Conservation (phyloP, 2,329 filamentous ascomycete species). For the Leptographium radiaticola region DNA sequence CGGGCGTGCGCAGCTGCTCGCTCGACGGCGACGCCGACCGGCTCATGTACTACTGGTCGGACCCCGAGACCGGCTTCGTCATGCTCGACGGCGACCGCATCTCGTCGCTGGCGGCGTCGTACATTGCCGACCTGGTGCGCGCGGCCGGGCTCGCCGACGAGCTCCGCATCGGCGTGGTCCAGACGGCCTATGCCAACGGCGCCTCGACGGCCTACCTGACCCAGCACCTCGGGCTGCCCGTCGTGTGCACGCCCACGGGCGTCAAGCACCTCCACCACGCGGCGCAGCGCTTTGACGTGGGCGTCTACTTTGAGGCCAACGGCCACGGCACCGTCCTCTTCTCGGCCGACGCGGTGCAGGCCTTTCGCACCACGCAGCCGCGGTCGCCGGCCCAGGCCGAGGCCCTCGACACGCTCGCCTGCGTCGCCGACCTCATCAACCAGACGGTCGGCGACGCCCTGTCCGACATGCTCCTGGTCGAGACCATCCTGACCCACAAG, state of each 20-base stretch:
- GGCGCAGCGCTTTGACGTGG: conserved; percentile 87
- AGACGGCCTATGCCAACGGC: conserved; percentile 96
- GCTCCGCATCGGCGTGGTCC: conserved; percentile 84
- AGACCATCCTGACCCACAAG: conserved; percentile 93
- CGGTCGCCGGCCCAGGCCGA: conserved; percentile 86
- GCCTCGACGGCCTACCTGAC: conserved; percentile 86
- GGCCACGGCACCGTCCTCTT: conserved; percentile 96
- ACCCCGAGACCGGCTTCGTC: conserved; percentile 70
- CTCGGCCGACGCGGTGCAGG: conserved; percentile 66
- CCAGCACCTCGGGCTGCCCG: conserved; percentile 75
- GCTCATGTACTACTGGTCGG: conserved; percentile 87
- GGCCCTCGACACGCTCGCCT: conserved; percentile 71
- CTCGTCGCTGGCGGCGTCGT: conserved; percentile 83
- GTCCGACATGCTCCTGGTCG: conserved; percentile 89
- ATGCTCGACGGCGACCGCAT: conserved; percentile 96
- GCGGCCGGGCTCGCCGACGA: conserved; percentile 67
- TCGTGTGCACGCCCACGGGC: conserved; percentile 86
- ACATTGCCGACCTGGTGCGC: conserved; percentile 81
- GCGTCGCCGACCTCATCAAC: conserved; percentile 86
- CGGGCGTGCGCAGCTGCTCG: conserved; percentile 72
- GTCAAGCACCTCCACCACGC: conserved; percentile 97
- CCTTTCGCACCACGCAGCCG: conserved; percentile 67
- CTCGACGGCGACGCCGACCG: conserved; percentile 93
- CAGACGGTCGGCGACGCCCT: conserved; percentile 95
- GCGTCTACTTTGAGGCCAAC: conserved; percentile 97